phyloP scores from a whole-genome alignment of 148 eudicot genomes.

The Pharnaceum exiguum region DNA sequence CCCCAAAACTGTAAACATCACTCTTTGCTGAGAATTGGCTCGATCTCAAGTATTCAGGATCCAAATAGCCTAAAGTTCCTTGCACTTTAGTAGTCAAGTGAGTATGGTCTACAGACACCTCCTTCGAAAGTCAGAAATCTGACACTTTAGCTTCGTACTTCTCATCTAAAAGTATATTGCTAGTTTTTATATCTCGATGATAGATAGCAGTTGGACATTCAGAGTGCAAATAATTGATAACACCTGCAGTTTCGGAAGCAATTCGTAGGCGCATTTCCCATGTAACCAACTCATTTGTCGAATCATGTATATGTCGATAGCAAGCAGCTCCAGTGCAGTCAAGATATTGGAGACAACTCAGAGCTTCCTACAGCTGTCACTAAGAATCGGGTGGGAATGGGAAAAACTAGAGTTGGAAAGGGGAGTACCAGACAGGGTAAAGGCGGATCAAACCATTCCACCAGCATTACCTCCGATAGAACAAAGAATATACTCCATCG shows the following conservation, averaged over 20 bases:
- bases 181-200: slow-evolving; percentile 35
- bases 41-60: slow-evolving; percentile 36
- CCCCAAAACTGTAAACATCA: slow-evolving; percentile 44
- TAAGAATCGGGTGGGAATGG: too few relatives aligned
- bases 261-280: slow-evolving; percentile 34
- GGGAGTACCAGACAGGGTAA: too few relatives aligned
- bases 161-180: slow-evolving; percentile 34
- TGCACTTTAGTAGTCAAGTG: slow-evolving; percentile 45
- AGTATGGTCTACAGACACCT: slow-evolving; percentile 26
- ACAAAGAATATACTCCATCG: too few relatives aligned
- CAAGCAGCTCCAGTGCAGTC: too few relatives aligned
- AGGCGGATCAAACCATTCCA: too few relatives aligned
- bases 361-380: too few relatives aligned
- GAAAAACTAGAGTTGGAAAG: too few relatives aligned
- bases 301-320: not conserved
- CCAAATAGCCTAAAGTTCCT: slow-evolving; percentile 40
- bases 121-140: slow-evolving; percentile 38
- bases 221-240: slow-evolving; percentile 33
- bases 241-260: slow-evolving; percentile 30
- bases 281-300: slow-evolving; percentile 1
- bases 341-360: too few relatives aligned
- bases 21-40: slow-evolving; percentile 36
- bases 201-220: slow-evolving; percentile 30
- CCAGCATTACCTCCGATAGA: too few relatives aligned
- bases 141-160: slow-evolving; percentile 35